Percentiles rank a stretch among this genome's conserved stretches.
phyloP scores from a whole-genome alignment of 78 protist species.

The Dictyostelium firmibasis region DNA sequence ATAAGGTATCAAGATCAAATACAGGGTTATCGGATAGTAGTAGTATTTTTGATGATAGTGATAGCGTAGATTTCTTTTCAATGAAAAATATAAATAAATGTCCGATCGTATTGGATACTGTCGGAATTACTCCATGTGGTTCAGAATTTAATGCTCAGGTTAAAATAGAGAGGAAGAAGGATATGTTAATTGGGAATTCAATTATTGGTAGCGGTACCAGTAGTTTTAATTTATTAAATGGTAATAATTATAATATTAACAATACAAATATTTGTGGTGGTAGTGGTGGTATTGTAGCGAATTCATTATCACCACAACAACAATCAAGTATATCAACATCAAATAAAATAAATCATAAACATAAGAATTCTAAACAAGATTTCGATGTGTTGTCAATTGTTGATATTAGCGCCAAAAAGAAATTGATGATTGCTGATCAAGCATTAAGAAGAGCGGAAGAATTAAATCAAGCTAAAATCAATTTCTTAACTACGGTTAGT shows the following conservation, averaged over 20 bases:
- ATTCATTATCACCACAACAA: neutral
- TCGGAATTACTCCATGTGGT: conserved; percentile 58
- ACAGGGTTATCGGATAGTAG: conserved; percentile 1
- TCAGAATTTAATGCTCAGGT: conserved; percentile 25
- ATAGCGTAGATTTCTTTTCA: conserved; percentile 19
- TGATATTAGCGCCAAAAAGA: conserved; percentile 49
- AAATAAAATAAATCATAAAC: neutral
- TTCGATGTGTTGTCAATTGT: conserved; percentile 51
- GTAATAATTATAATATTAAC: neutral
- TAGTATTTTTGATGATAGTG: conserved; percentile 5
- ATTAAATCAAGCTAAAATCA: conserved; percentile 55
- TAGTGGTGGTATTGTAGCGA: neutral
- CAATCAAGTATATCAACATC: neutral
- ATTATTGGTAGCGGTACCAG: neutral
- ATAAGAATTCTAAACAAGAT: neutral
- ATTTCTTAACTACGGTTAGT: conserved; percentile 60
- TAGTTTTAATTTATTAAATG: neutral
- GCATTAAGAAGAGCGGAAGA: conserved; percentile 70
- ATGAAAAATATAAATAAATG: neutral
- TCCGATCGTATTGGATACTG: conserved; percentile 35
- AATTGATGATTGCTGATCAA: conserved; percentile 41
- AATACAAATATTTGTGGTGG: neutral
- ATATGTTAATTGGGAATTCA: neutral
- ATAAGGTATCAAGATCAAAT: neutral
- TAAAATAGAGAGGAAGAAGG: neutral